These are phyloP conservation scores for Metschnikowia vanudenii DNA, from an alignment of 805 yeast genomes.

Conservation along the genomic window DNA sequence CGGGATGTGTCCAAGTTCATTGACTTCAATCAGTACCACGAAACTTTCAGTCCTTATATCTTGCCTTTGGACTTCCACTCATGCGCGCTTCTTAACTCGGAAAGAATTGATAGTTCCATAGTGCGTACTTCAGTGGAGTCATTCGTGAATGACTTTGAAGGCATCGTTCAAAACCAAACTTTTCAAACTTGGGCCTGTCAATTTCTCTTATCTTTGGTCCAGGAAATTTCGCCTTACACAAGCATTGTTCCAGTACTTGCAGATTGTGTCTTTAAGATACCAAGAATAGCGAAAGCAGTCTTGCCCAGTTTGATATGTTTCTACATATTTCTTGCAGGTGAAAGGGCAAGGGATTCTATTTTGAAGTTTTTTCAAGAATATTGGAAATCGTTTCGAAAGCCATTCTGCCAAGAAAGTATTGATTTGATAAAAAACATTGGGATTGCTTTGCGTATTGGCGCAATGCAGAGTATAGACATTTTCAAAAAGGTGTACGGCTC, in stretches of 20 bases:
- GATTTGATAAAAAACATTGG: constrained; percentile 23
- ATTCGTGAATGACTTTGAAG: constrained; percentile 9
- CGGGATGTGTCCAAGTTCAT: constrained; percentile 22
- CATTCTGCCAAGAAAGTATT: constrained; percentile 8
- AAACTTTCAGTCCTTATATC: constrained; percentile 20
- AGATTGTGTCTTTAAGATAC: constrained; percentile 26
- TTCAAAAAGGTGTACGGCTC: constrained; percentile 30
- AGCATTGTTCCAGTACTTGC: constrained; percentile 16
- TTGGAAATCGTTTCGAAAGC: constrained; percentile 3
- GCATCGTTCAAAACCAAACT: constrained; percentile 10
- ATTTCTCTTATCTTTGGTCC: constrained; percentile 3
- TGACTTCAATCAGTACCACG: constrained; percentile 21
- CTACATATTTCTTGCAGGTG: constrained; percentile 20
- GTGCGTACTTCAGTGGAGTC: neutral
- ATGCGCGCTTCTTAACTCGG: constrained; percentile 31
- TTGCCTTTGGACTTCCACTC: constrained; percentile 30
- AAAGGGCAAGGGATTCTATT: constrained; percentile 2
- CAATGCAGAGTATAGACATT: constrained; percentile 24
- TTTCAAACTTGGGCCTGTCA: constrained; percentile 7
- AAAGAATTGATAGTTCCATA: constrained; percentile 16
- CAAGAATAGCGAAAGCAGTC: constrained; percentile 23
- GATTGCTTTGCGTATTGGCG: constrained; percentile 41
- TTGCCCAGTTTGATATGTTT: constrained; percentile 30
- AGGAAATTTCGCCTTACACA: constrained; percentile 1
- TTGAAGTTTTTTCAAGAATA: constrained; percentile 1